Percentiles rank a stretch among this genome's conserved stretches.
phyloP scores from a whole-genome alignment of 192 early-diverging fungal genomes.

The Geranomyces variabilis region DNA sequence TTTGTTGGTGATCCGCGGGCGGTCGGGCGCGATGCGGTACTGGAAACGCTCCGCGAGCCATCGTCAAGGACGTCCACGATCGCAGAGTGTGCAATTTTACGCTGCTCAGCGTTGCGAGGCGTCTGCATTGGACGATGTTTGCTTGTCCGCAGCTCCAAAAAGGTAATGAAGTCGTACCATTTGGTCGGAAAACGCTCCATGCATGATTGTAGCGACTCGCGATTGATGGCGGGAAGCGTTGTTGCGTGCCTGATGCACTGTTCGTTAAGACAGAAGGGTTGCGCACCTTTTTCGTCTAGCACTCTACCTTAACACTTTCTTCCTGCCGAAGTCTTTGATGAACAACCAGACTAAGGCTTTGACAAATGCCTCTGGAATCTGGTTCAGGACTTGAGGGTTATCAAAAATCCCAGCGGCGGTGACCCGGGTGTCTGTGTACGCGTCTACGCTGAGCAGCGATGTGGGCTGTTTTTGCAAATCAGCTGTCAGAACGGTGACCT shows the following conservation, averaged over 20 bases:
- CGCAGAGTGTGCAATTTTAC: background rate
- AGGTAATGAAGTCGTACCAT: slow-evolving; percentile 30
- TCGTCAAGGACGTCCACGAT: background rate
- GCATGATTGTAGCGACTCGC: slow-evolving; percentile 20
- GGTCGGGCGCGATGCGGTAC: background rate
- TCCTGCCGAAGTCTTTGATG: slow-evolving; percentile 1
- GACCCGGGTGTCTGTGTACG: slow-evolving; percentile 40
- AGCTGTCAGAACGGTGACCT: no score
- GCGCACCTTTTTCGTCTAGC: no score
- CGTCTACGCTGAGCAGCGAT: slow-evolving; percentile 5
- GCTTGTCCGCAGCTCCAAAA: slow-evolving; percentile 14
- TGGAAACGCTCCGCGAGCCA: no score
- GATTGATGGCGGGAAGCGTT: background rate
- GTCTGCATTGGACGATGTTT: slow-evolving; percentile 11
- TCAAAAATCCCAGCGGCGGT: slow-evolving; percentile 47
- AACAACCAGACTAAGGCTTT: slow-evolving; percentile 43
- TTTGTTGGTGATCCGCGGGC: background rate
- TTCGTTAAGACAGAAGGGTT: background rate
- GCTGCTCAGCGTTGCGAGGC: background rate
- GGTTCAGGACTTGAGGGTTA: slow-evolving; percentile 24
- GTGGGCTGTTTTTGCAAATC: slow-evolving; percentile 30
- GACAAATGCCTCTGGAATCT: slow-evolving; percentile 36
- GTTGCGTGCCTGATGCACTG: background rate
- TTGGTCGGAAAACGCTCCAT: slow-evolving; percentile 19
- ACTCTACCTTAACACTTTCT: slow-evolving; percentile 9